Percentiles rank a stretch among this genome's conserved stretches.
These are phyloP conservation scores for Globisporangium heterothallicum DNA, from an alignment of 352 stramenopile species.

Conservation along the genomic window DNA sequence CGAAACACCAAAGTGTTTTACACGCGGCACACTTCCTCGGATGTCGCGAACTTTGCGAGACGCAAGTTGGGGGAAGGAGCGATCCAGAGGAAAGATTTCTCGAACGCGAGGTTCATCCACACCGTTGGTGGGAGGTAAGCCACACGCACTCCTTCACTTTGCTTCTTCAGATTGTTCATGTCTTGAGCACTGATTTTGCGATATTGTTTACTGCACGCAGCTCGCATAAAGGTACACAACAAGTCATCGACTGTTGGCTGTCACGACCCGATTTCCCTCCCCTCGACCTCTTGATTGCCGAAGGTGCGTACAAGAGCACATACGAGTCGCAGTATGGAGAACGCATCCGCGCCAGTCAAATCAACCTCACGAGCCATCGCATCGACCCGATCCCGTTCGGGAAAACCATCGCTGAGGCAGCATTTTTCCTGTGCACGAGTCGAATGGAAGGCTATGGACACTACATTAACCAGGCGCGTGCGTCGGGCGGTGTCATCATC, in stretches of 20 bases:
- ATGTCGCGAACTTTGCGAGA: conserved; percentile 26
- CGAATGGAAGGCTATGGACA: conserved; percentile 57
- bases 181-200: not conserved
- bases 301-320: not conserved
- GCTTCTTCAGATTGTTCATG: not conserved
- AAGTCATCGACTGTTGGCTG: conserved; percentile 50
- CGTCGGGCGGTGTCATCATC: conserved; percentile 34
- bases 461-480: conserved; percentile 62
- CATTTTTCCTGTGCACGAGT: conserved; percentile 51
- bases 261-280: conserved; percentile 25
- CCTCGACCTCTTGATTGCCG: conserved; percentile 29
- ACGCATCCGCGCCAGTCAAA: not conserved
- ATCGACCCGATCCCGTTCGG: not conserved
- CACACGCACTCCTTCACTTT: not conserved
- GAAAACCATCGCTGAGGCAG: conserved; percentile 31
- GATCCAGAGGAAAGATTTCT: conserved; percentile 4
- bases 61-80: not conserved
- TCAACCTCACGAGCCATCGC: conserved; percentile 1
- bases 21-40: conserved; percentile 52
- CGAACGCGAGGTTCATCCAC: conserved; percentile 23
- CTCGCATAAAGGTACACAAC: conserved; percentile 41
- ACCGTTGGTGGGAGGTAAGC: conserved; percentile 20
- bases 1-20: conserved; percentile 44
- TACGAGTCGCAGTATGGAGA: not conserved
- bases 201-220: conserved; percentile 13